These are phyloP conservation scores for Fusarium verticillioides DNA, from an alignment of 2,329 filamentous ascomycete genomes.

Conservation along the genomic window DNA sequence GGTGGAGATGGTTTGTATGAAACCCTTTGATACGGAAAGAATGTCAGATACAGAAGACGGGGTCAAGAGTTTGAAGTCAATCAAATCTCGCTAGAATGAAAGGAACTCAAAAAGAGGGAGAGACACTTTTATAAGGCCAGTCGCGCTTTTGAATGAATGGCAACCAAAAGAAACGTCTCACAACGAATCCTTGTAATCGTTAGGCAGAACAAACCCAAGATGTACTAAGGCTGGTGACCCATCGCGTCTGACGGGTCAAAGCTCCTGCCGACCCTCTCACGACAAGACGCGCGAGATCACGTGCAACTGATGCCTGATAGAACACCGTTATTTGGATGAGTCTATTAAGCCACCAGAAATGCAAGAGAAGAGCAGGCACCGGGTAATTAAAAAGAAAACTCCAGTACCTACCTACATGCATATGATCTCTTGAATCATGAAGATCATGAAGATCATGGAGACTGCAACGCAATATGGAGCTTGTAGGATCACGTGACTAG, in stretches of 20 bases:
- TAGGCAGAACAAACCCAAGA: conserved; percentile 38
- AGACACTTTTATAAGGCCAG: not conserved
- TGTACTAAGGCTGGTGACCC: not conserved
- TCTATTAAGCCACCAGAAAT: not conserved
- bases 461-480: not conserved
- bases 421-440: not conserved
- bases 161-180: conserved; percentile 26
- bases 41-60: not conserved
- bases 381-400: not conserved
- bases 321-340: not conserved
- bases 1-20: conserved; percentile 35
- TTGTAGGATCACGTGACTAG: conserved; percentile 45
- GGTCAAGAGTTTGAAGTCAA: not conserved
- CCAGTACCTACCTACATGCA: not conserved
- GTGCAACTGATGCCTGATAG: not conserved
- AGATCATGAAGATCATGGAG: not conserved
- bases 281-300: not conserved
- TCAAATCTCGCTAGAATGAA: not conserved
- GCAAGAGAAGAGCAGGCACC: not conserved
- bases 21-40: not conserved
- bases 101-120: not conserved
- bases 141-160: conserved; percentile 26
- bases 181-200: conserved; percentile 36
- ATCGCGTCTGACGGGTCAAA: not conserved
- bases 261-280: not conserved